A percentile compares a stretch with the other conserved stretches of the same genome.
Evolutionary conservation across 2,329 filamentous ascomycete genomes (phyloP).

Genomic region (Metarhizium sp.): DNA sequence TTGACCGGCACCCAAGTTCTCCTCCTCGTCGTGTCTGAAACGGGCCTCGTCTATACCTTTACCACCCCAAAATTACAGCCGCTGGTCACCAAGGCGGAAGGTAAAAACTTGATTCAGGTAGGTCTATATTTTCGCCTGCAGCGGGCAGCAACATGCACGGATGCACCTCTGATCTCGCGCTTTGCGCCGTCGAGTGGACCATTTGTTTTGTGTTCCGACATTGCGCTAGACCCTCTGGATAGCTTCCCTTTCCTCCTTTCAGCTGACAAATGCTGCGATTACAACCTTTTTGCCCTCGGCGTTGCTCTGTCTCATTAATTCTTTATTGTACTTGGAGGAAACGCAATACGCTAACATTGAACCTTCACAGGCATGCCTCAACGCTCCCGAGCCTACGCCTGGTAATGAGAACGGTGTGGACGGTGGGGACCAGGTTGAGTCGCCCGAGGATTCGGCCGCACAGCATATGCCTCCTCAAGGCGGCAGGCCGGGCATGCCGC

Average conservation of each 20-base stretch:
- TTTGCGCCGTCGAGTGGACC: not conserved
- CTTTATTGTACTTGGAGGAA: too few species aligned
- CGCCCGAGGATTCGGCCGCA: conserved; percentile 78
- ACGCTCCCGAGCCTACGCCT: conserved; percentile 81
- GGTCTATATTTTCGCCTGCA: not conserved
- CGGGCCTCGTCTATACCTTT: conserved; percentile 94
- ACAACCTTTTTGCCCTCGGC: not conserved
- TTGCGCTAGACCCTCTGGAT: too few species aligned
- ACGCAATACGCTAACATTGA: not conserved
- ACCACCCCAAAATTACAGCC: conserved; percentile 97
- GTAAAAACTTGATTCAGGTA: conserved; percentile 98
- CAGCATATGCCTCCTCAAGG: conserved; percentile 60
- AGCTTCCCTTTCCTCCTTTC: too few species aligned
- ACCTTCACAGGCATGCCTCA: conserved; percentile 72
- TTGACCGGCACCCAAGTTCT: conserved; percentile 96
- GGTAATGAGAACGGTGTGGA: conserved; percentile 77
- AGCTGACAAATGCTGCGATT: too few species aligned
- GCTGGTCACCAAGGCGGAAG: conserved; percentile 94
- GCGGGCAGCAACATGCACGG: not conserved
- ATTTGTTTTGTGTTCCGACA: not conserved
- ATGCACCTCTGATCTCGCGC: not conserved
- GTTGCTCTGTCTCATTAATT: not conserved
- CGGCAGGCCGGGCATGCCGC: conserved; percentile 56
- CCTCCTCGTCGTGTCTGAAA: conserved; percentile 92
- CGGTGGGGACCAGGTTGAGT: conserved; percentile 69